These are phyloP conservation scores for Raphanus sativus DNA, from an alignment of 345 rosid genomes.

Conservation along the genomic window DNA sequence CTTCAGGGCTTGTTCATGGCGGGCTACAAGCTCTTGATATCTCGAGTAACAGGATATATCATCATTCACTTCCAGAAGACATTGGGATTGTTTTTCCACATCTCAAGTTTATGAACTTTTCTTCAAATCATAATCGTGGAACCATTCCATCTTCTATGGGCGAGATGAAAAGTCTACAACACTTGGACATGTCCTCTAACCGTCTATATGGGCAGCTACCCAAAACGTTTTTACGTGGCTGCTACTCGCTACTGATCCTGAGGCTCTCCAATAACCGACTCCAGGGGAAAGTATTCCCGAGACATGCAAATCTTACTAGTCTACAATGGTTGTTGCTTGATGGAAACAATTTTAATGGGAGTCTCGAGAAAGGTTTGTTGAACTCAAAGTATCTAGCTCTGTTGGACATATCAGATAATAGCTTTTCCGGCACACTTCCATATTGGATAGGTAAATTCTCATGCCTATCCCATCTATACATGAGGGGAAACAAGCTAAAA, in stretches of 20 bases:
- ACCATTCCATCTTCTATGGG: conserved; percentile 14
- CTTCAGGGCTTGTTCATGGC: conserved; percentile 3
- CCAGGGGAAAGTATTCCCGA: background rate
- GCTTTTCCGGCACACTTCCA: background rate
- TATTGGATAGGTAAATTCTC: background rate
- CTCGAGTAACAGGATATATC: background rate
- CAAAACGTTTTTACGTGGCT: background rate
- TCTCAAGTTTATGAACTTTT: background rate
- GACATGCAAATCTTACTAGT: background rate
- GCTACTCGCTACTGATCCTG: background rate
- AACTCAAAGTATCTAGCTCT: background rate
- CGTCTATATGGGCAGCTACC: conserved; percentile 6
- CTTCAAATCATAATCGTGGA: conserved; percentile 10
- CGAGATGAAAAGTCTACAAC: background rate
- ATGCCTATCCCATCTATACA: background rate
- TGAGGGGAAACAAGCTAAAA: background rate
- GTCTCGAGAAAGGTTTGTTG: background rate
- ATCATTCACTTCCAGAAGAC: background rate
- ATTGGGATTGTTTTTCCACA: conserved; percentile 16
- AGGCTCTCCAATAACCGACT: conserved; percentile 10
- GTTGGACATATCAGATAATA: background rate
- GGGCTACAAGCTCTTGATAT: conserved; percentile 4
- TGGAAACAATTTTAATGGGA: background rate
- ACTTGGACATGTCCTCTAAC: conserved; percentile 15
- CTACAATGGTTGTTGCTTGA: background rate